Conservation (phyloP, 768 basidiomycete species). For the Mycena kentingensis region DNA sequence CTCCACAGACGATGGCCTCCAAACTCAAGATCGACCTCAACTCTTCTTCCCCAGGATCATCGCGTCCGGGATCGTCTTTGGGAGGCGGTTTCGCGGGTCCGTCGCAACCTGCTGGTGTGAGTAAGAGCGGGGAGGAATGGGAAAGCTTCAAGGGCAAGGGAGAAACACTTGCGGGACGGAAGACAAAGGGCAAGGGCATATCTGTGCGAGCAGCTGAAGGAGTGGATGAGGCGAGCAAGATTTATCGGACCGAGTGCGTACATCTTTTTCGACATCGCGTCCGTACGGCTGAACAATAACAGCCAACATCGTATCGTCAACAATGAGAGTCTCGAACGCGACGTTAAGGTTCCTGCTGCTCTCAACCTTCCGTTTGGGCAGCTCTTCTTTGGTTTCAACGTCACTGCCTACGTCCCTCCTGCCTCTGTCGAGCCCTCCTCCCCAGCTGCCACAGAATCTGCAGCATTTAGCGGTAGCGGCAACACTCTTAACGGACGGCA, state of each 20-base stretch:
- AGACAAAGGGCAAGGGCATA: constrained; percentile 94
- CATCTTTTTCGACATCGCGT: neutral
- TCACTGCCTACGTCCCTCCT: constrained; percentile 62
- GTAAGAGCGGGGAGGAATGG: constrained; percentile 82
- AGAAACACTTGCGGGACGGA: constrained; percentile 85
- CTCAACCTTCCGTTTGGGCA: constrained; percentile 91
- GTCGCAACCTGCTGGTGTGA: constrained; percentile 52
- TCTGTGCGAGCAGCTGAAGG: constrained; percentile 80
- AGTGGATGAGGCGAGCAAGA: constrained; percentile 80
- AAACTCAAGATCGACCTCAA: constrained; percentile 94
- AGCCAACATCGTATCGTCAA: constrained; percentile 87
- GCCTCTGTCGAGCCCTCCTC: constrained; percentile 32
- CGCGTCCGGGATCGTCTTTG: constrained; percentile 75
- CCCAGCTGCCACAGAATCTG: constrained; percentile 38
- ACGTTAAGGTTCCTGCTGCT: constrained; percentile 82
- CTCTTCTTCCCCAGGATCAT: constrained; percentile 83
- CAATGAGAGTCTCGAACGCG: constrained; percentile 72
- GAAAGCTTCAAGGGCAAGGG: constrained; percentile 97
- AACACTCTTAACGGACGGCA: constrained; percentile 63
- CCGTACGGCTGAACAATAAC: constrained; percentile 13
- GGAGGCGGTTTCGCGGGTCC: constrained; percentile 66
- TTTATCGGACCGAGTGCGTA: constrained; percentile 86
- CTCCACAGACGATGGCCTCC: constrained; percentile 90
- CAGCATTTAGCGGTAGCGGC: constrained; percentile 67
- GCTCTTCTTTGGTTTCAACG: constrained; percentile 94